Evolutionary conservation across 192 early-diverging fungal genomes (phyloP), one percentile per base, ranked within the genome.

Genomic region (Rhizophagus sp.): DNA sequence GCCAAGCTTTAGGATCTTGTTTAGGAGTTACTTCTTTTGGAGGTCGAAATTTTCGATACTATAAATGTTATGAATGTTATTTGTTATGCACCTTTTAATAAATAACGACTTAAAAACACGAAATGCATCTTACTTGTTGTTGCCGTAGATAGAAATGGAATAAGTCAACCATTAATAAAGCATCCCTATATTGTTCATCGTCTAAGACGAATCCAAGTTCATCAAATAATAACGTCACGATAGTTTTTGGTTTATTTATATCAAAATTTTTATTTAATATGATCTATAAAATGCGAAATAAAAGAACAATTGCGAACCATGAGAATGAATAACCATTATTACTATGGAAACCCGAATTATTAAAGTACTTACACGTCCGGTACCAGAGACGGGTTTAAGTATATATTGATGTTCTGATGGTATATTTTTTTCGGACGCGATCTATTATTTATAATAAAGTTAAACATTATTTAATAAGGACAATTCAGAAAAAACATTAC

Each of bases 181-280:
- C 88, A 65, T 95, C 95, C 1, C 87, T 84, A 82, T 97, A 99
- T 82, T 99, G 98, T 72, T 93, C 90, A 81, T 97, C 92, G 73
- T 97, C 95, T 4, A 99, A 80, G 15, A 94, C 91, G 82, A 99
- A 98, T 0, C 92, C 96, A 25, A 98, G 86, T 83, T 96, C 94
- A 83, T 97, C 95, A 87, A 98, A 98, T 79, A 95, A 85, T 24
- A 97, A 87, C 30, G 87, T 90, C 10, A 90, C 90, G 65, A 88
- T 88, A 5, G 87, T 88, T 80, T 91, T 92, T 1, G 94, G 81
- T 69, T 87, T 76, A 5, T 85, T 79, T 24, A 76, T 73, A 65
- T 89, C 88, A 64, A 88, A 90, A 1, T 85, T 78, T 81, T 97
- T 98, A 85, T 93, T 92, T 80, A 96, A 83, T 7, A 87, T 90